Evolutionary conservation across 805 yeast species (phyloP).

Genomic region (Cyberlindnera maritima): DNA sequence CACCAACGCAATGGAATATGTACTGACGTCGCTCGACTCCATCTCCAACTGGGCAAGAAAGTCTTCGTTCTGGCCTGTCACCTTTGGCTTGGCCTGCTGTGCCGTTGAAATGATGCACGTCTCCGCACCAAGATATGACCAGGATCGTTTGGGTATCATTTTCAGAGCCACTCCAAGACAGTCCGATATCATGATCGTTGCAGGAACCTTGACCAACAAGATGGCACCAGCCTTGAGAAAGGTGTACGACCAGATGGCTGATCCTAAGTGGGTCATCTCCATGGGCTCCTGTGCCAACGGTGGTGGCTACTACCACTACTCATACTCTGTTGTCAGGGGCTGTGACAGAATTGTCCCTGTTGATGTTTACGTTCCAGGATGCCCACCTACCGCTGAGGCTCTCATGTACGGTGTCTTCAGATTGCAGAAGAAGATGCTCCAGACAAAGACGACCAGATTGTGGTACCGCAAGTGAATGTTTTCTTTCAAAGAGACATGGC

Average conservation of each 20-base stretch:
- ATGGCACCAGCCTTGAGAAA: slow-evolving; percentile 94
- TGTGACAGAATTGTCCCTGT: slow-evolving; percentile 88
- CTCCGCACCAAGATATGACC: slow-evolving; percentile 88
- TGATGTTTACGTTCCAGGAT: slow-evolving; percentile 88
- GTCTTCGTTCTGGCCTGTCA: slow-evolving; percentile 91
- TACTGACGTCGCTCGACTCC: slow-evolving; percentile 76
- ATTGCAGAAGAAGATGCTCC: slow-evolving; percentile 86
- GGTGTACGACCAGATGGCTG: slow-evolving; percentile 93
- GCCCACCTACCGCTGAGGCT: slow-evolving; percentile 91
- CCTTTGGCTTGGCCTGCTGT: slow-evolving; percentile 90
- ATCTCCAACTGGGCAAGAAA: slow-evolving; percentile 90
- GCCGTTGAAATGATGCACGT: slow-evolving; percentile 96
- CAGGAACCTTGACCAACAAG: slow-evolving; percentile 87
- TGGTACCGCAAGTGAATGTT: slow-evolving; percentile 66
- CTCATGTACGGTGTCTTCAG: slow-evolving; percentile 88
- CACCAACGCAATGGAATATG: slow-evolving; percentile 67
- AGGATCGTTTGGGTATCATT: slow-evolving; percentile 88
- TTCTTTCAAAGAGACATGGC: not conserved
- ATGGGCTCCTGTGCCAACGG: slow-evolving; percentile 96
- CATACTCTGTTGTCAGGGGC: slow-evolving; percentile 86
- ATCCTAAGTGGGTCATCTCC: slow-evolving; percentile 90
- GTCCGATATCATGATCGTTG: slow-evolving; percentile 88
- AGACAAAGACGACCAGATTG: slow-evolving; percentile 74
- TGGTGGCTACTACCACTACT: slow-evolving; percentile 89
- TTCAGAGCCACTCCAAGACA: slow-evolving; percentile 94